Evolutionary conservation across 208 protist species (phyloP), one percentile per base, ranked within the genome.

Genomic region (Acanthamoeba sp.): DNA sequence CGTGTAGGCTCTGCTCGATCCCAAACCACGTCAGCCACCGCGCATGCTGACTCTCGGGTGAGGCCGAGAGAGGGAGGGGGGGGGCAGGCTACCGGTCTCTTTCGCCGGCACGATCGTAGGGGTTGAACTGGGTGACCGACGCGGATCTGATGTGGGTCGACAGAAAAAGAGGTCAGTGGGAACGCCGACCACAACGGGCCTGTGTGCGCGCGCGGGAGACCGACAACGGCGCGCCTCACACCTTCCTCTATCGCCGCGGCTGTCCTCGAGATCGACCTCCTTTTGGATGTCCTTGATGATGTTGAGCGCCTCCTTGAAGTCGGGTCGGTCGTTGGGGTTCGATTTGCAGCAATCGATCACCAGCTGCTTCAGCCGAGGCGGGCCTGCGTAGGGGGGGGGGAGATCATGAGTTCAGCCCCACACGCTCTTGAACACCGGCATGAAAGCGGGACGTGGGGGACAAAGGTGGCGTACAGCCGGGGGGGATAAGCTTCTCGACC

Each of bases 221-320:
- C n/a, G n/a, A n/a, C n/a, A n/a, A n/a, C n/a, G n/a, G n/a, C n/a
- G n/a, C n/a, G n/a, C n/a, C n/a, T n/a, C n/a, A n/a, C n/a, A 76
- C 66, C 66, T 80, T 80, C 71, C 71, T 80, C 71, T 80, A 48
- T 80, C 71, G 40, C 71, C 71, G 71, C 71, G 71, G 71, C 18
- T 40, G 22, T 80, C 71, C 71, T 80, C 71, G 24, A 80, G 32
- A 6, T 80, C 71, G 71, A 80, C 71, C 40, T 80, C 71, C 71
- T 48, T 80, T 36, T 80, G 71, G 71, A 80, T 80, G 71, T 80
- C 71, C 38, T 48, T 80, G 71, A 80, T 40, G 22, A 80, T 80
- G 71, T 80, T 80, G 14, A 80, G 40, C 71, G 71, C 71, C 71
- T 80, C 71, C 71, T 80, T 80, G 9, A 80, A 80, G 40, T 80